Evolutionary conservation across 2,329 filamentous ascomycete species (phyloP), one percentile per base, ranked within the genome.

Genomic region (Scopulariopsis brevicaulis): DNA sequence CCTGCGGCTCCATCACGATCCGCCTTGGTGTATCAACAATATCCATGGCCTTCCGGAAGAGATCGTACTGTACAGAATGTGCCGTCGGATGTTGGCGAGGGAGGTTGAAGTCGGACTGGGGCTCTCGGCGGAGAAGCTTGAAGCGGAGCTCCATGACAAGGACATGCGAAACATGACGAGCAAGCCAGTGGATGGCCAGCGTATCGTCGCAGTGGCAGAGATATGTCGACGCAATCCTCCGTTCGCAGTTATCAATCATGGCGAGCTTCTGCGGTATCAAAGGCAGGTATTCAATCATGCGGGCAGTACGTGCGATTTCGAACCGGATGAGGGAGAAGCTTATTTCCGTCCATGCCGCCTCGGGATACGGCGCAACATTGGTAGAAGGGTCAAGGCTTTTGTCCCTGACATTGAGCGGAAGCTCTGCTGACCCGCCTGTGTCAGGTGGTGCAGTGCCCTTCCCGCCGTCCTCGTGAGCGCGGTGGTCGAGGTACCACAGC

Each of bases 401-500:
- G 40, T 56, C 54, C 11, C 40, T 7, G 18, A 35, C 54, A 22
- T 56, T 48, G 3, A 28, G 37, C 4, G 54, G 54, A 2, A 56
- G 40, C 5, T 35, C 34, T 4, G 15, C 10, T 15, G 37, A 20
- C 10, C 53, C 53, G 18, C 53, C 53, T 3, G 32, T 34, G 11
- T 48, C 32, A 1, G 18, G 43, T 7, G 37, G 24, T 4, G 40
- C 35, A 4, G 37, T 4, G 40, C 37, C 40, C 20, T 32, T 50
- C 8, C 54, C 54, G 15, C 40, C 15, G 20, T 56, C 54, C 25
- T 48, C 54, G 40, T 34, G 24, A 1, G 40, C 22, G 22, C 54
- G 37, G 40, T 56, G 54, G 25, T 56, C 54, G 6, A 56, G 25
- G 25, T 50, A 56, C 54, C 54, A 56, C 11, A 56, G 40, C 25